phyloP scores from a whole-genome alignment of 1,139 yeast genomes.

The Candida dubliniensis region DNA sequence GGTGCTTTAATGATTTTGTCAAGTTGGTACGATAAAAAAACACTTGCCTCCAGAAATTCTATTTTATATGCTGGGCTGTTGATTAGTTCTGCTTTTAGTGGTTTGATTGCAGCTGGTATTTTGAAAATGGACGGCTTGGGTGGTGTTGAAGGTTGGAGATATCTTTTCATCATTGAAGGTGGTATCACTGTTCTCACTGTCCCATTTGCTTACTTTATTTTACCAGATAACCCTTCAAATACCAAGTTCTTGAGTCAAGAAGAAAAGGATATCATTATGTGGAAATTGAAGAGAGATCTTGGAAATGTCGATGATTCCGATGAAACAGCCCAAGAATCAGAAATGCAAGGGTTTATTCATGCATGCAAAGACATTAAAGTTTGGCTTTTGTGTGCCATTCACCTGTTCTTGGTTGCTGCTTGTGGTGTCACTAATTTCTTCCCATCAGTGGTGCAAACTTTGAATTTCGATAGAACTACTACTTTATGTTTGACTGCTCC shows the following conservation, averaged over 20 bases:
- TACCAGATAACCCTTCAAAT: constrained; percentile 69
- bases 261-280: constrained; percentile 50
- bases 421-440: constrained; percentile 61
- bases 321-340: constrained; percentile 32
- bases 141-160: constrained; percentile 62
- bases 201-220: constrained; percentile 56
- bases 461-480: constrained; percentile 48
- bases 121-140: constrained; percentile 38
- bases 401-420: constrained; percentile 56
- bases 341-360: constrained; percentile 36
- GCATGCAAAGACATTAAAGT: constrained; percentile 46
- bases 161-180: constrained; percentile 76
- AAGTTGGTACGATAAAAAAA: constrained; percentile 50
- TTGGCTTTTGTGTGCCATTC: constrained; percentile 46
- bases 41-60: constrained; percentile 54
- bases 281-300: constrained; percentile 41
- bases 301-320: constrained; percentile 43
- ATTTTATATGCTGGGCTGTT: constrained; percentile 64
- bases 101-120: constrained; percentile 57
- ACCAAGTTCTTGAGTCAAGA: constrained; percentile 51
- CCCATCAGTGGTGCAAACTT: constrained; percentile 59
- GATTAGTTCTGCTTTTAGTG: constrained; percentile 81
- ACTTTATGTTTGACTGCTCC: constrained; percentile 62
- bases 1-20: constrained; percentile 50
- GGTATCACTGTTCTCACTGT: constrained; percentile 61